Evolutionary conservation across 768 basidiomycete species (phyloP).

Genomic region (Phylloporus rhodoxanthus): DNA sequence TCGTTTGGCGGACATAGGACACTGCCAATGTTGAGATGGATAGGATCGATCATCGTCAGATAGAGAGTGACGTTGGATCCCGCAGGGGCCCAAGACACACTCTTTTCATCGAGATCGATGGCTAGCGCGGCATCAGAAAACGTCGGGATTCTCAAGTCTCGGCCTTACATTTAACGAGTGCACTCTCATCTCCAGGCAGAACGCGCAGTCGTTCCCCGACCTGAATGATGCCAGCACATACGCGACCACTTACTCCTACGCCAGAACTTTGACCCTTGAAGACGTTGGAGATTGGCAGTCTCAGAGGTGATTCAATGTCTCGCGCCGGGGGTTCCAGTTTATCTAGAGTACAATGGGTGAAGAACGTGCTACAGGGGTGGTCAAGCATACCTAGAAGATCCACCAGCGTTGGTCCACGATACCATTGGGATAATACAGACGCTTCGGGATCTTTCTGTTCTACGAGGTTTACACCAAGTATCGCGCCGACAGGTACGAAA

Average conservation of each 20-base stretch:
- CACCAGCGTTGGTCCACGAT: slow-evolving; percentile 77
- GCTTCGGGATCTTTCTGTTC: slow-evolving; percentile 43
- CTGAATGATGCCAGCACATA: slow-evolving; percentile 86
- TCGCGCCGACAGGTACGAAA: slow-evolving; percentile 87
- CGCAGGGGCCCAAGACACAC: slow-evolving; percentile 80
- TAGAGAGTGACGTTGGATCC: slow-evolving; percentile 87
- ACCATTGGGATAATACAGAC: slow-evolving; percentile 61
- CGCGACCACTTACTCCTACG: slow-evolving; percentile 72
- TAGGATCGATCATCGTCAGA: slow-evolving; percentile 76
- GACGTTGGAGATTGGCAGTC: slow-evolving; percentile 91
- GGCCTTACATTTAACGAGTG: slow-evolving; percentile 61
- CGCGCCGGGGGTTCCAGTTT: slow-evolving; percentile 73
- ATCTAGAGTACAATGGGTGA: slow-evolving; percentile 43
- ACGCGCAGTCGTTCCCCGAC: slow-evolving; percentile 85
- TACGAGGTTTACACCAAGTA: slow-evolving; percentile 81
- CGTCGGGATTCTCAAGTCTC: not conserved
- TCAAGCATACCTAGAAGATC: slow-evolving; percentile 65
- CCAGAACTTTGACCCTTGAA: slow-evolving; percentile 84
- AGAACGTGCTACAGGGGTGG: not conserved
- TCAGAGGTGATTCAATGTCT: slow-evolving; percentile 68
- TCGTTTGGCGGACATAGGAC: slow-evolving; percentile 76
- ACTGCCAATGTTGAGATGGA: slow-evolving; percentile 81
- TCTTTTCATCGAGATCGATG: slow-evolving; percentile 77
- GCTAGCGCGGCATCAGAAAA: slow-evolving; percentile 38
- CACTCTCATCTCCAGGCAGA: slow-evolving; percentile 88